Evolutionary conservation across 108 stramenopile species (phyloP).

Genomic region (Schizochytrium sp.): DNA sequence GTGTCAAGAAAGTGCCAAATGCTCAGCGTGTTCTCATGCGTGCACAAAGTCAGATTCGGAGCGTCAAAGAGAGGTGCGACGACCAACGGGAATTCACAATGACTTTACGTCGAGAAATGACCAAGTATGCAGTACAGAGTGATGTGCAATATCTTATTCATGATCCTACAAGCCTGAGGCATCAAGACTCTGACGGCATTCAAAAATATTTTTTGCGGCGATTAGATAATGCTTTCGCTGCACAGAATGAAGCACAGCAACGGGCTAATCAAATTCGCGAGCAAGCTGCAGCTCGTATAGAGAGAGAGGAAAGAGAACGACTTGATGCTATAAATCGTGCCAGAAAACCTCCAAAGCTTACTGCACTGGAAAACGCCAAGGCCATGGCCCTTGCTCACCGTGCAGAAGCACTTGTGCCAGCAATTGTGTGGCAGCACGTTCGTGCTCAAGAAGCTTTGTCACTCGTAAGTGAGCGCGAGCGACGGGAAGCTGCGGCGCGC

Average conservation of each 20-base stretch:
- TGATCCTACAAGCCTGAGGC: not conserved
- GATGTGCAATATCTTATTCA: slow-evolving; percentile 16
- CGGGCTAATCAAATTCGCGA: not conserved
- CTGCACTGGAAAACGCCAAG: not conserved
- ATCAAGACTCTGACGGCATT: not conserved
- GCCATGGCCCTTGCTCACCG: not conserved
- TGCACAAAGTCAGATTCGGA: slow-evolving; percentile 39
- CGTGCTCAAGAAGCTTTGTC: slow-evolving; percentile 22
- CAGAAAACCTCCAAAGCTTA: not conserved
- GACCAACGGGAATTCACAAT: not conserved
- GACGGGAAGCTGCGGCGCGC: not conserved
- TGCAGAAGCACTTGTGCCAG: slow-evolving; percentile 20
- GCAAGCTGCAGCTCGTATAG: not conserved
- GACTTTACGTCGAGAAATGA: slow-evolving; percentile 27
- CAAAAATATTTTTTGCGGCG: slow-evolving; percentile 5
- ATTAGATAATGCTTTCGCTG: not conserved
- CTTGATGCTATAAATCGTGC: not conserved
- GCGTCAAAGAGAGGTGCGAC: not conserved
- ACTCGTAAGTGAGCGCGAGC: not conserved
- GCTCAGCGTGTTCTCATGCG: slow-evolving; percentile 7
- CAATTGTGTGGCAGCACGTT: slow-evolving; percentile 48
- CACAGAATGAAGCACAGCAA: not conserved
- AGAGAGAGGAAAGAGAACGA: not conserved
- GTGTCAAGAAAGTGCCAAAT: slow-evolving; percentile 31
- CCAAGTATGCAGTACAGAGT: not conserved